Base-by-base conservation (phyloP, 75 land plant species). In the Cunninghamia lanceolata region DNA sequence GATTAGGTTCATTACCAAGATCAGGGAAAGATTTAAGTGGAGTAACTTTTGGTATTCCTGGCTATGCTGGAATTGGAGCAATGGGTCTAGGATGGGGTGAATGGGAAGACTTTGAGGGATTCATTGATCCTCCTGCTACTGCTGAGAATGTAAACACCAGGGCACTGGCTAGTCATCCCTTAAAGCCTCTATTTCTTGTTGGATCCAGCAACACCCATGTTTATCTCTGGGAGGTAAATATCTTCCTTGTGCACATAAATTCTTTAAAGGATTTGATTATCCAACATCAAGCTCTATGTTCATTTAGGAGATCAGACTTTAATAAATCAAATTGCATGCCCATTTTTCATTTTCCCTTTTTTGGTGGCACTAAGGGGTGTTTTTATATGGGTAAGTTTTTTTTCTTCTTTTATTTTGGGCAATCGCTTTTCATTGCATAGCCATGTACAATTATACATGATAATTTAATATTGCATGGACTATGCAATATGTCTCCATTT, bases 201-300 rank as follows among this genome's bases (percentile, higher is more conserved):
- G 99, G 99, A 13, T 96, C 99, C 59, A 93, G 91, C 86, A 96
- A 98, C 56, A 98, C 99, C 42, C 97, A 96, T 85, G 88, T 95
- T 68, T 98, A 98, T 85, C 88, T 98, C 42, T 98, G 99, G 99
- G 95, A 98, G 99, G 99, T 97, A 93, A 38, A 71, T 42, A 34
- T 74, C 66, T 76, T 36, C n/a, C 4, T 82, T 36, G 34, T n/a
- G 13, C 32, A 15, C 34, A 5, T 35, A 35, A 83, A n/a, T 83
- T 83, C 4, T 19, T 35, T 34, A 77, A 77, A 77, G 0, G 80
- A 38, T 77, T 11, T 45, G 82, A 43, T 45, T 10, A 11, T n/a
- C 40, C 30, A 45, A 45, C 42, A 40, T 45, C 45, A 10, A 43
- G 30, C 30, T 40, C 13, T 28, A 9, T 34, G 36, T 34, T 73